These are phyloP conservation scores for Ophiostoma australiae DNA, from an alignment of 2,329 filamentous ascomycete genomes.

Conservation along the genomic window DNA sequence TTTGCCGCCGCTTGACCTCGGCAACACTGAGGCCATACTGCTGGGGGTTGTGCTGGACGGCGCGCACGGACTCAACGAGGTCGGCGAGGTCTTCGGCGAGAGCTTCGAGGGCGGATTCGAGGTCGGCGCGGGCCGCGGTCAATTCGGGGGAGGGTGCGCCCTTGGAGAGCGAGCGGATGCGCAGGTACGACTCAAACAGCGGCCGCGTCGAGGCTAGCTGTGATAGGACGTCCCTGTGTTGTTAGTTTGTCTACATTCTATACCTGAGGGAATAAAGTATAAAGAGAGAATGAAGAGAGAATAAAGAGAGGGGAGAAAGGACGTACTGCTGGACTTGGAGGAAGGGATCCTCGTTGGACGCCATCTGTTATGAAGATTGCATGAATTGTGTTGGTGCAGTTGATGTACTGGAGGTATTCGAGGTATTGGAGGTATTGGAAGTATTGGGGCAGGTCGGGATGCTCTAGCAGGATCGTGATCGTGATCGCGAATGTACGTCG, in stretches of 20 bases:
- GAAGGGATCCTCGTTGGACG: conserved; percentile 66
- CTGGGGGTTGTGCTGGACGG: conserved; percentile 80
- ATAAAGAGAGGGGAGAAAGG: neutral
- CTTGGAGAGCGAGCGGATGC: conserved; percentile 72
- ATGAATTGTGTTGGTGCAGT: neutral
- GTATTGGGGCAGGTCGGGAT: too few species aligned
- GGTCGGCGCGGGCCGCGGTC: conserved; percentile 66
- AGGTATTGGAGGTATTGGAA: too few species aligned
- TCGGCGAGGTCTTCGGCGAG: conserved; percentile 82
- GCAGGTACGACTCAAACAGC: conserved; percentile 89
- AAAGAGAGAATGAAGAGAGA: neutral
- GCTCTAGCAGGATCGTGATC: too few species aligned
- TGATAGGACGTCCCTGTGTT: conserved; percentile 72
- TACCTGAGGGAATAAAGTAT: too few species aligned
- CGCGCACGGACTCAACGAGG: conserved; percentile 78
- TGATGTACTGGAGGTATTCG: too few species aligned
- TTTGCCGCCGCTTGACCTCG: conserved; percentile 74
- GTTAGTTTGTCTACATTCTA: neutral
- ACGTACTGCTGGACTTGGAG: conserved; percentile 65
- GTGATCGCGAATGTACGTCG: too few species aligned
- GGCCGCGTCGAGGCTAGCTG: conserved; percentile 76
- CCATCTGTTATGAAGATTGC: conserved; percentile 46
- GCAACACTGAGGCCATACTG: conserved; percentile 78
- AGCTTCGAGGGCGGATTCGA: conserved; percentile 59
- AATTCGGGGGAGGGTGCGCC: conserved; percentile 74